Base-by-base conservation (phyloP, 1,284 basidiomycete species). In the Hortiboletus rubellus region DNA sequence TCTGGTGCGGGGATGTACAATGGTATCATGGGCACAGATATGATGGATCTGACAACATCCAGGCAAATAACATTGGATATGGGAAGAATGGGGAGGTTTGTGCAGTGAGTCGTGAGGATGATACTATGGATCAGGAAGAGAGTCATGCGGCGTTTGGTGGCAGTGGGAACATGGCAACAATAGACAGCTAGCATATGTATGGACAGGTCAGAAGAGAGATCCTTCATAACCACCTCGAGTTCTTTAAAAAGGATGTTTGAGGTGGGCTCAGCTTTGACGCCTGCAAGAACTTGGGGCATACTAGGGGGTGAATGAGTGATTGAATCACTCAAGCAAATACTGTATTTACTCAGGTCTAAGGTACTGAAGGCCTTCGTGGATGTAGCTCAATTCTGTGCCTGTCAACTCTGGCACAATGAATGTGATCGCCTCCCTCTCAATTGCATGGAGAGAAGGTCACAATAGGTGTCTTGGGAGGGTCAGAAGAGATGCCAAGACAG, bases 61-160 rank as follows among this genome's bases (percentile, higher is more conserved):
- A 64, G 66, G 59, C 61, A 62, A 34, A 49, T 50, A 3, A 74
- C 62, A 34, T 54, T 49, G 27, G 66, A 62, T 54, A 58, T 7
- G 0, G 75, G 69, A 0, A 83, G 71, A 1, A 70, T 55, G 0
- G 82, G 81, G 6, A 87, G 75, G 31, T 77, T 74, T 8, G 83
- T 67, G 57, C 85, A 87, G 64, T 84, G 76, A 0, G 79, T 65
- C 1, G 80, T 79, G 36, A 85, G 76, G 30, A 87, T 76, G 57
- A 86, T 74, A 37, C 79, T 78, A 64, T 88, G 84, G 9, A 77
- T 70, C 4, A 85, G 83, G 63, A 77, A 82, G 49, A 88, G 73
- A 0, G 76, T 77, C 17, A 83, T 76, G 18, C 64, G 75, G 59
- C 70, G 69, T 57, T 58, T 73, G 41, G 60, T 57, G 40, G 42